These are phyloP conservation scores for Hibiscus tridactylites DNA, from an alignment of 345 rosid species.

Conservation along the genomic window DNA sequence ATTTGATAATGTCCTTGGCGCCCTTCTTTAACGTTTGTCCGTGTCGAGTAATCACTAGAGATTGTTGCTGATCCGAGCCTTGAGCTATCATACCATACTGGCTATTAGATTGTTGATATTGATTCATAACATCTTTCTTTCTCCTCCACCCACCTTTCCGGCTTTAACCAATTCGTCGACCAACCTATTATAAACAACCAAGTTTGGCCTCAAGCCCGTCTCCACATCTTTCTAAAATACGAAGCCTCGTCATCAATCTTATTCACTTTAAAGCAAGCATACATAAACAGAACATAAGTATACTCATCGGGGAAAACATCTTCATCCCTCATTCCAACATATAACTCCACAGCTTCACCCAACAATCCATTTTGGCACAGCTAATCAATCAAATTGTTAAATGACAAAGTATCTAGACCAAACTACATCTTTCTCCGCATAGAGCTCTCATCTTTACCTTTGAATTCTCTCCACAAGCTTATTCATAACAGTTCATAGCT, in stretches of 20 bases:
- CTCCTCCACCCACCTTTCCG: conserved; percentile 69
- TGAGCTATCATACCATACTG: too few relatives aligned
- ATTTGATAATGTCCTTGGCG: too few relatives aligned
- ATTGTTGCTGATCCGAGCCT: too few relatives aligned
- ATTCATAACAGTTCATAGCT: conserved; percentile 19
- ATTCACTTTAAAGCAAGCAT: conserved; percentile 53
- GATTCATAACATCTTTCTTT: not conserved
- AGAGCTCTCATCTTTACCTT: conserved; percentile 51
- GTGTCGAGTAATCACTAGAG: too few relatives aligned
- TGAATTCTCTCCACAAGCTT: conserved; percentile 43
- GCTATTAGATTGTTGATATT: too few relatives aligned
- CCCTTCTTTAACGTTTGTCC: too few relatives aligned
- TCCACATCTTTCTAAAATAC: conserved; percentile 64
- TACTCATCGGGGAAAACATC: conserved; percentile 80
- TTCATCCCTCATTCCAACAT: conserved; percentile 63
- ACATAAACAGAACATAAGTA: conserved; percentile 62
- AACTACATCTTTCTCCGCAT: too few relatives aligned
- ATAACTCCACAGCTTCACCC: conserved; percentile 64
- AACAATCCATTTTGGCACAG: conserved; percentile 57
- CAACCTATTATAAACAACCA: conserved; percentile 61
- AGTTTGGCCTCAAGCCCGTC: conserved; percentile 52
- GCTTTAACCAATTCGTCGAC: conserved; percentile 50
- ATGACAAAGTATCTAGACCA: too few relatives aligned
- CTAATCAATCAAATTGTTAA: not conserved
- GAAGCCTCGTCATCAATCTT: conserved; percentile 73